Conservation (phyloP, 2,329 filamentous ascomycete species). For the Erysiphe pulchra region DNA sequence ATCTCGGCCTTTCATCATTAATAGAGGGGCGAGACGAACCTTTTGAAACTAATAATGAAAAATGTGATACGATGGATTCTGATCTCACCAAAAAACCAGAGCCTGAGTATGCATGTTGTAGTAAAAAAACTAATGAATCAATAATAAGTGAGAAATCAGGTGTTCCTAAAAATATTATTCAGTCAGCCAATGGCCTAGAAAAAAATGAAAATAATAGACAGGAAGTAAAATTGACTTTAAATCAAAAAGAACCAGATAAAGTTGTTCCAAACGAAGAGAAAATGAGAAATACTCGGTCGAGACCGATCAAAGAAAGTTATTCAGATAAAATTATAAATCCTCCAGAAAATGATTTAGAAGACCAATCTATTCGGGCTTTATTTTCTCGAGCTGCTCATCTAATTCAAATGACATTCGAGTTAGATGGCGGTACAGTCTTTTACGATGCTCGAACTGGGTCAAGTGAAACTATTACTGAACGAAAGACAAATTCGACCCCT, state of each 20-base stretch:
- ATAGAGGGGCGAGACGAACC: constrained; percentile 19
- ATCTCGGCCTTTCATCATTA: constrained; percentile 26
- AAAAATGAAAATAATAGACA: not conserved
- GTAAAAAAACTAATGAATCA: constrained; percentile 7
- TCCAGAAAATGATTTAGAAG: constrained; percentile 7
- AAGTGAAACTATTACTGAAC: constrained; percentile 1
- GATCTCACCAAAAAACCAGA: constrained; percentile 11
- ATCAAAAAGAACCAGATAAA: not conserved
- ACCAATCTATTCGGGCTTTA: constrained; percentile 8
- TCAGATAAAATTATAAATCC: not conserved
- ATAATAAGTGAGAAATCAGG: not conserved
- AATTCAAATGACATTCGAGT: constrained; percentile 13
- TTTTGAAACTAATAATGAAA: constrained; percentile 9
- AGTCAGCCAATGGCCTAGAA: not conserved
- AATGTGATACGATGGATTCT: constrained; percentile 3
- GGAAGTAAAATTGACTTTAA: no score
- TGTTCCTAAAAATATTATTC: not conserved
- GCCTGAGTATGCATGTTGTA: constrained; percentile 4
- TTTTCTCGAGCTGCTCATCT: constrained; percentile 13
- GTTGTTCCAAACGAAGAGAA: not conserved
- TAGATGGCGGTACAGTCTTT: constrained; percentile 13
- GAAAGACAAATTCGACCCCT: not conserved
- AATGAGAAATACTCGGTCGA: not conserved
- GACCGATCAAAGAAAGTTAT: not conserved
- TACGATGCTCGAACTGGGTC: constrained; percentile 13